Evolutionary conservation across 306 rosid genomes (phyloP), one percentile per base, ranked within the genome.

Genomic region (Pachyrhizus erosus): DNA sequence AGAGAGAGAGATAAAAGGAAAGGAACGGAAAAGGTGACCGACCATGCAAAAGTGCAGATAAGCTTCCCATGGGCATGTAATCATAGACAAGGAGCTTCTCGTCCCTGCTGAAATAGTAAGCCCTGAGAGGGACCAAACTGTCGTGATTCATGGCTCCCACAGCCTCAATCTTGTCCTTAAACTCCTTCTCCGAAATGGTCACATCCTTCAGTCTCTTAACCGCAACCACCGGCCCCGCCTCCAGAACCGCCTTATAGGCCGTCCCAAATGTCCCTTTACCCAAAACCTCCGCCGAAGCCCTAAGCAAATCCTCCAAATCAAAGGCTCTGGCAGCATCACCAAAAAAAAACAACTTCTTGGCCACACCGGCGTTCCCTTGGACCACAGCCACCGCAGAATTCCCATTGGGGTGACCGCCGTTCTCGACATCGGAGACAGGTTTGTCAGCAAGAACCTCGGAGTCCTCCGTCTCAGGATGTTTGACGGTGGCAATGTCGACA

Each of bases 41-140:
- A 91, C 94, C 94, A 86, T 91, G 94, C 70, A 91, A 84, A 79
- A 91, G 94, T 17, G 94, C 91, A 86, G 92, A 91, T 66, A 91
- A 87, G 83, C 92, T 89, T 78, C 94, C 94, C 87, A 88, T 84
- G 24, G 94, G 67, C 90, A 91, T 87, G 84, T 91, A 91, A 82
- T 91, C 94, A 78, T 87, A 68, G 15, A 91, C 91, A 79, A 91
- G 88, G 29, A 91, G 91, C 87, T 91, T 91, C 76, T 91, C 94
- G 34, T 91, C 94, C 13, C 88, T 70, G 84, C 92, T 91, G 70
- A 82, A 86, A 73, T 91, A 91, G 80, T 84, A 89, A 78, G 94
- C 94, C 70, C 85, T 89, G n/a, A 91, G 92, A 89, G 90, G 90
- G 2, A 91, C 91, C 91, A 91, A 86, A 79, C 75, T 89, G 75